Evolutionary conservation across 768 basidiomycete species (phyloP).

Genomic region (Suillus weaverae): DNA sequence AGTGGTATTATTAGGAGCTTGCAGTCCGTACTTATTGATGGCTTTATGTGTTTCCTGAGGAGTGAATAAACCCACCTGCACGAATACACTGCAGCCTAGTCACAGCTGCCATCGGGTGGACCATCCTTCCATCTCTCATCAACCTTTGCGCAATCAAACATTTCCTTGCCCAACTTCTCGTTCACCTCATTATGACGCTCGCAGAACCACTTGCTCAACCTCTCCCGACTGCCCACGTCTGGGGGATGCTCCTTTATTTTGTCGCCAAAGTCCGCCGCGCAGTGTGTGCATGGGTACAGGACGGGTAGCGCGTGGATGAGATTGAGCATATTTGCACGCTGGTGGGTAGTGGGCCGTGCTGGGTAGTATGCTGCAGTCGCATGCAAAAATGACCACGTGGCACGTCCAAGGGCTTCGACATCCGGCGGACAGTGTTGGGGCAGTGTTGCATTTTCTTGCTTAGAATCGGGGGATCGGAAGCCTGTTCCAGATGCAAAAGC

Average conservation of each 20-base stretch:
- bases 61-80: background rate
- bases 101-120: slow-evolving; percentile 83
- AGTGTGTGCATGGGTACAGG: slow-evolving; percentile 87
- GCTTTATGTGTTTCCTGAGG: background rate
- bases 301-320: slow-evolving; percentile 76
- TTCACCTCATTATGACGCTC: slow-evolving; percentile 94
- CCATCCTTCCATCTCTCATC: slow-evolving; percentile 95
- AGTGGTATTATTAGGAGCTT: background rate
- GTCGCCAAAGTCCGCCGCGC: slow-evolving; percentile 79
- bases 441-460: slow-evolving; percentile 37
- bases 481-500: slow-evolving; percentile 32
- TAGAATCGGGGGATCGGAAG: slow-evolving; percentile 24
- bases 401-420: slow-evolving; percentile 82
- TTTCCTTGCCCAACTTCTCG: slow-evolving; percentile 75
- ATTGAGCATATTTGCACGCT: slow-evolving; percentile 82
- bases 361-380: slow-evolving; percentile 96
- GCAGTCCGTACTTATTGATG: background rate
- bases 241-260: slow-evolving; percentile 68
- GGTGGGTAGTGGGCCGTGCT: slow-evolving; percentile 67
- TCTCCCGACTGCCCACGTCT: slow-evolving; percentile 69
- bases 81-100: slow-evolving; percentile 42
- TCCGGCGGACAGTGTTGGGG: slow-evolving; percentile 85
- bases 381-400: slow-evolving; percentile 97
- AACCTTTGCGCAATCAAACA: slow-evolving; percentile 79
- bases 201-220: slow-evolving; percentile 85